Conservation (phyloP, 139 green algal genomes). For the Coccomyxa sp. region DNA sequence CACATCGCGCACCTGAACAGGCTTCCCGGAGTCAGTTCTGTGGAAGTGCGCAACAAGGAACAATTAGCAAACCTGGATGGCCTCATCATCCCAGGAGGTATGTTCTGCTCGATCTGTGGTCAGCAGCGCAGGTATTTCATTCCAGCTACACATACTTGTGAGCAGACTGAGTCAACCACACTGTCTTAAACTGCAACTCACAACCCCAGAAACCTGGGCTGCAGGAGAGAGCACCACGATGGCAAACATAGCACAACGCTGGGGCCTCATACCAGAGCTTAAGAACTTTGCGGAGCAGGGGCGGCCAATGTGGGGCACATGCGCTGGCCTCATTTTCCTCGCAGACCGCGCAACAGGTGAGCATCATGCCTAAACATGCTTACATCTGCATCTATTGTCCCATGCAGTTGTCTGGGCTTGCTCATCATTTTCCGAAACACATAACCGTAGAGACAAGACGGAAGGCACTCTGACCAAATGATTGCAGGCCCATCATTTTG, state of each 20-base stretch:
- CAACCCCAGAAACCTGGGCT: no score
- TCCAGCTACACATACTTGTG: neutral
- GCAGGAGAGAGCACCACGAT: slow-evolving; percentile 94
- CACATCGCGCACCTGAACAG: slow-evolving; percentile 68
- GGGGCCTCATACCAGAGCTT: slow-evolving; percentile 80
- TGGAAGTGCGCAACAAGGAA: slow-evolving; percentile 83
- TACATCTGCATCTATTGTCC: neutral
- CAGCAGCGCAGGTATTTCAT: no score
- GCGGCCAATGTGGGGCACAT: slow-evolving; percentile 93
- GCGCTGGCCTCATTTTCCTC: slow-evolving; percentile 97
- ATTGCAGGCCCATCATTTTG: slow-evolving; percentile 39
- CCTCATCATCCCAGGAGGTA: slow-evolving; percentile 81
- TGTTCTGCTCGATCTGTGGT: neutral
- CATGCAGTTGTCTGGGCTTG: neutral
- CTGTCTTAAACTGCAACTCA: neutral
- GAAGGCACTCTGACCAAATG: neutral
- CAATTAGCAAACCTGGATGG: slow-evolving; percentile 69
- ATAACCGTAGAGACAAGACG: neutral
- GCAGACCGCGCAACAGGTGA: slow-evolving; percentile 60
- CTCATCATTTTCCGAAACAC: neutral
- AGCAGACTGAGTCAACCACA: neutral
- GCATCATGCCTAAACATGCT: slow-evolving; percentile 6
- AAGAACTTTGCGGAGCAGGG: slow-evolving; percentile 43
- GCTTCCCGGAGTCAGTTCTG: slow-evolving; percentile 53
- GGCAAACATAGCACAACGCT: slow-evolving; percentile 82